Evolutionary conservation across 129 eudicot genomes (phyloP).

Genomic region (Escallonia rubra): DNA sequence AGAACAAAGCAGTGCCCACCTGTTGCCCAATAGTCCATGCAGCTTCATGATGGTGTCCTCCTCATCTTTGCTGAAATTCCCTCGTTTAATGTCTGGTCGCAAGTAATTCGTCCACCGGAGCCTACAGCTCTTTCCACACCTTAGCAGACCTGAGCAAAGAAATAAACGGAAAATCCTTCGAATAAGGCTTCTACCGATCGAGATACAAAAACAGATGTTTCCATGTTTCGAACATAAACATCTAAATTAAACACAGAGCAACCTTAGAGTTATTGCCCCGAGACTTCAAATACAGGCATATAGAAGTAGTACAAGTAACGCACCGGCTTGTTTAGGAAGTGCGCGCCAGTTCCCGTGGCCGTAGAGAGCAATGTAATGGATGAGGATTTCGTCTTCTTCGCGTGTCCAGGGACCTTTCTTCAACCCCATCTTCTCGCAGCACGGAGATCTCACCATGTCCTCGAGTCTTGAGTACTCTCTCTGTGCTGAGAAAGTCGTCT

Average conservation of each 20-base stretch:
- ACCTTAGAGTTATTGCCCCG: neutral
- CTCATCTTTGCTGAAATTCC: conserved; percentile 60
- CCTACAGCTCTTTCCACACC: conserved; percentile 80
- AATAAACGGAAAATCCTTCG: too few relatives aligned
- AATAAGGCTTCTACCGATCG: too few relatives aligned
- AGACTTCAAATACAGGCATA: neutral
- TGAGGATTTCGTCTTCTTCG: conserved; percentile 54
- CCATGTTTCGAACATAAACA: too few relatives aligned
- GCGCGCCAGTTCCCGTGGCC: conserved; percentile 87
- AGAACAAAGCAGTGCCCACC: conserved; percentile 21
- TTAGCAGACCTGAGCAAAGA: conserved; percentile 33
- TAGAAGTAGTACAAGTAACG: neutral
- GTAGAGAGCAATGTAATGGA: conserved; percentile 32
- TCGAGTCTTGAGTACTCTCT: neutral
- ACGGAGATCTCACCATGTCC: conserved; percentile 73
- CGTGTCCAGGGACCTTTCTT: conserved; percentile 87
- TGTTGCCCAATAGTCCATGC: conserved; percentile 61
- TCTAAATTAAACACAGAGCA: neutral
- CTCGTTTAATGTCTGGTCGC: conserved; percentile 61
- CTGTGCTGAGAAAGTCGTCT: too few relatives aligned
- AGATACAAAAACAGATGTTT: too few relatives aligned
- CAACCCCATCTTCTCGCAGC: conserved; percentile 76
- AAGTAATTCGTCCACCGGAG: conserved; percentile 78
- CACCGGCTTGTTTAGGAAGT: conserved; percentile 78
- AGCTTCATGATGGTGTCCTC: conserved; percentile 56